Evolutionary conservation across 768 basidiomycete genomes (phyloP), one percentile per base, ranked within the genome.

Genomic region (Ephemerocybe angulata): DNA sequence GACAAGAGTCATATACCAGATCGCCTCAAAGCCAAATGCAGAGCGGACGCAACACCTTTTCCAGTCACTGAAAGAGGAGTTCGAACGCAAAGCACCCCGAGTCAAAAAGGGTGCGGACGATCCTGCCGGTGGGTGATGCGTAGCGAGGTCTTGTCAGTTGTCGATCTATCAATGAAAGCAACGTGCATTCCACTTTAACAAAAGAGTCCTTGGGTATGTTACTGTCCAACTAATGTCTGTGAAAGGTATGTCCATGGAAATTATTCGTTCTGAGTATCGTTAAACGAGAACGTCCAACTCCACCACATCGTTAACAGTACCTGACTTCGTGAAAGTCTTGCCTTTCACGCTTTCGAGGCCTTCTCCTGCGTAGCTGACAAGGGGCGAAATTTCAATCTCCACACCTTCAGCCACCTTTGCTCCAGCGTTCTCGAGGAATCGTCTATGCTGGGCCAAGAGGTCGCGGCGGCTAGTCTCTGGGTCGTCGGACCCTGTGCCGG

Each of bases 331-430:
- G 69, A 93, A 88, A 27, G 70, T 81, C 76, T 87, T 87, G 42
- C 93, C 94, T 69, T 85, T 86, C 46, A 90, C 78, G 46, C 69
- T 73, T 62, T 89, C 86, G 57, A 98, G 72, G 1, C 93, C 96
- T 69, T 99, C 97, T 15, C 97, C 97, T 21, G 88, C 87, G 60
- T 98, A 99, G 63, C 83, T 88, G 54, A 95, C 85, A 8, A 86
- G 74, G 17, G 97, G 94, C 2, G 90, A 90, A 50, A 98, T 74
- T 72, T 99, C 97, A 54, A 98, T 88, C 68, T 95, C 90, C 17
- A 89, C 85, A 35, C 78, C 87, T 0, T 87, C 84, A 40, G 72
- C 67, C n/a, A 92, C 76, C 29, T 62, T 75, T 15, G 90, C 93
- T 5, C 96, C 96, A 0, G 89, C 88, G 0, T 53, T 67, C 67